Evolutionary conservation across 1,284 basidiomycete genomes (phyloP).

Genomic region (Serendipita sp.): DNA sequence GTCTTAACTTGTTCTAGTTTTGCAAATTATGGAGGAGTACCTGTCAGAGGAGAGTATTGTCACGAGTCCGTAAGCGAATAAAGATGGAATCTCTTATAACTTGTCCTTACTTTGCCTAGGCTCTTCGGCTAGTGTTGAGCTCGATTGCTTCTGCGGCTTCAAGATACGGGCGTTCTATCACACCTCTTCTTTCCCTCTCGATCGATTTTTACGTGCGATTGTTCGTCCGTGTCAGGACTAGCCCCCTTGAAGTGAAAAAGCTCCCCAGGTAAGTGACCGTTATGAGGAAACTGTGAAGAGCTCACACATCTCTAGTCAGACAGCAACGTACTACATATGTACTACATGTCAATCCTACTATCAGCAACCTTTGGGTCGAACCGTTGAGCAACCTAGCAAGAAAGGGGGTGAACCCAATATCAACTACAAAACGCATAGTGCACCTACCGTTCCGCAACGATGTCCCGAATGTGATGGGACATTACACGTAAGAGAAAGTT

Average conservation of each 20-base stretch:
- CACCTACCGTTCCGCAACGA: constrained; percentile 48
- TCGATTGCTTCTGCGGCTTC: constrained; percentile 75
- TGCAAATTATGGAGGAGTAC: constrained; percentile 91
- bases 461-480: constrained; percentile 74
- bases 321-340: constrained; percentile 72
- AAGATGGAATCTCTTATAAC: not conserved
- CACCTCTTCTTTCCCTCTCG: constrained; percentile 82
- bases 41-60: constrained; percentile 82
- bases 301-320: constrained; percentile 43
- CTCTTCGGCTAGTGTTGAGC: constrained; percentile 79
- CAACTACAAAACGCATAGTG: constrained; percentile 58
- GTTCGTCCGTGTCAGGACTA: constrained; percentile 69
- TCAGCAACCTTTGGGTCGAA: constrained; percentile 64
- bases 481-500: constrained; percentile 41
- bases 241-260: constrained; percentile 80
- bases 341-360: constrained; percentile 66
- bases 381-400: constrained; percentile 38
- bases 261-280: constrained; percentile 43
- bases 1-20: constrained; percentile 38
- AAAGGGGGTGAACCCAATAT: constrained; percentile 39
- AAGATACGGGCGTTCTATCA: constrained; percentile 83
- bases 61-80: constrained; percentile 65
- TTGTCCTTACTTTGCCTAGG: constrained; percentile 31
- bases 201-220: constrained; percentile 97
- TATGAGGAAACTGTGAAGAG: not conserved